Percentiles rank a stretch among this genome's conserved stretches.
Evolutionary conservation across 495 filamentous ascomycete species (phyloP).

Genomic region (Staphylotrichum tortipilum): DNA sequence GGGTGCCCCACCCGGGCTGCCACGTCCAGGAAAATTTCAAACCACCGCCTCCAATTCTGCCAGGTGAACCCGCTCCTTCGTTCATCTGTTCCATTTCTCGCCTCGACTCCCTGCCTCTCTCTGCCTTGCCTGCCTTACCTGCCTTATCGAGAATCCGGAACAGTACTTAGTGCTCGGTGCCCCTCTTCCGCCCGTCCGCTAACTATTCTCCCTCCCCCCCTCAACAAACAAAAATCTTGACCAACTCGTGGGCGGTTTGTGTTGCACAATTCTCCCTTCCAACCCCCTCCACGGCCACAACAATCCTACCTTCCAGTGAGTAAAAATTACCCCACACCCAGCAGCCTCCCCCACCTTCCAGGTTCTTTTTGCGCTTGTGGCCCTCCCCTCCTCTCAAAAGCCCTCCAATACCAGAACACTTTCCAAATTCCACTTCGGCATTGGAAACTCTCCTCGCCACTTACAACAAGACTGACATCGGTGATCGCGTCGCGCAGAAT

Average conservation of each 20-base stretch:
- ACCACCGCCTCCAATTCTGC: slow-evolving; percentile 19
- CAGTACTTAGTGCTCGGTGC: slow-evolving; percentile 17
- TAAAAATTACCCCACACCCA: slow-evolving; percentile 18
- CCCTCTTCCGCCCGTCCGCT: slow-evolving; percentile 10
- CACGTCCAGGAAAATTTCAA: slow-evolving; percentile 29
- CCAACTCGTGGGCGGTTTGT: slow-evolving; percentile 6
- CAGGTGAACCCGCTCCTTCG: slow-evolving; percentile 12
- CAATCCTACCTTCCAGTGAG: not conserved
- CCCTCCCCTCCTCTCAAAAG: slow-evolving; percentile 7
- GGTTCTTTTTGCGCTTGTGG: slow-evolving; percentile 19
- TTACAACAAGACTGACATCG: slow-evolving; percentile 14
- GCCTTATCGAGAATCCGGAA: slow-evolving; percentile 4
- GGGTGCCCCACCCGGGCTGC: slow-evolving; percentile 23
- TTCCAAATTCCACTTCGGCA: slow-evolving; percentile 7
- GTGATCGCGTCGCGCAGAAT: slow-evolving; percentile 12
- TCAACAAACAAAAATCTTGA: slow-evolving; percentile 6
- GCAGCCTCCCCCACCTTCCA: slow-evolving; percentile 20
- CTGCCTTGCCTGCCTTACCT: slow-evolving; percentile 5
- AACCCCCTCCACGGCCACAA: too few species aligned
- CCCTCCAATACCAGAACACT: slow-evolving; percentile 19
- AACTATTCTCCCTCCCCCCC: slow-evolving; percentile 5
- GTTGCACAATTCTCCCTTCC: slow-evolving; percentile 3
- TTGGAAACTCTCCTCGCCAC: slow-evolving; percentile 15
- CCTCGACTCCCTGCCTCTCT: too few species aligned
- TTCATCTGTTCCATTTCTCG: slow-evolving; percentile 3